Base-by-base conservation (phyloP, 805 yeast species). In the Candida parachauliodes region DNA sequence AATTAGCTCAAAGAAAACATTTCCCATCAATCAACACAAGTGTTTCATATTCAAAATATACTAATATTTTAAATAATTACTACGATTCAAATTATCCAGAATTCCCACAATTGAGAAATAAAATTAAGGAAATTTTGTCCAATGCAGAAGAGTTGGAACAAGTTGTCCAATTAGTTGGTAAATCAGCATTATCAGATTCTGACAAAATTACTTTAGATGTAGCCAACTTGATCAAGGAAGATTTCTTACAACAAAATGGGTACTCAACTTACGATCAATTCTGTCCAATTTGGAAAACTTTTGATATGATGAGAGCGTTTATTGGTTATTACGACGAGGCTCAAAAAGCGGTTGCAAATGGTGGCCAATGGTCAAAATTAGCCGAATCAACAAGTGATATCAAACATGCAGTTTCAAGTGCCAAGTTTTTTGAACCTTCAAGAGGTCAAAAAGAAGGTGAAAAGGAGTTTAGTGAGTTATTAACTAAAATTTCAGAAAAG, bases 221-320 rank as follows among this genome's bases (percentile, higher is more conserved):
- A 40, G 80, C 98, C 18, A 73, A 75, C 20, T 77, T 93, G 62
- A 82, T 93, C 66, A 93, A 93, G 68, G 98, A 93, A 66, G 98
- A 93, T 68, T 93, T 93, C 81, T 76, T 93, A 62, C 99, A 93
- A 72, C 99, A 93, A 74, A 93, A 93, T 69, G 99, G 99, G 71
- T 93, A 93, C 72, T 93, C 98, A 32, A 72, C 95, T 30, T 93
- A 93, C 61, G 99, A 93, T 68, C 96, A 95, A 26, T 93, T 88
- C 84, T 93, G 99, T 71, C 99, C 99, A 49, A 86, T 93, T 58
- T 93, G 98, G 98, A 93, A 93, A 76, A 93, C 99, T 32, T 83
- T 78, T 52, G 93, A 87, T 62, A 93, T 93, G 98, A 89, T 93
- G 98, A 88, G 85, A 65, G 83, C 89, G 8, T 93, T 93, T 55